Base-by-base conservation (phyloP, 306 rosid genomes). In the Parietaria judaica region DNA sequence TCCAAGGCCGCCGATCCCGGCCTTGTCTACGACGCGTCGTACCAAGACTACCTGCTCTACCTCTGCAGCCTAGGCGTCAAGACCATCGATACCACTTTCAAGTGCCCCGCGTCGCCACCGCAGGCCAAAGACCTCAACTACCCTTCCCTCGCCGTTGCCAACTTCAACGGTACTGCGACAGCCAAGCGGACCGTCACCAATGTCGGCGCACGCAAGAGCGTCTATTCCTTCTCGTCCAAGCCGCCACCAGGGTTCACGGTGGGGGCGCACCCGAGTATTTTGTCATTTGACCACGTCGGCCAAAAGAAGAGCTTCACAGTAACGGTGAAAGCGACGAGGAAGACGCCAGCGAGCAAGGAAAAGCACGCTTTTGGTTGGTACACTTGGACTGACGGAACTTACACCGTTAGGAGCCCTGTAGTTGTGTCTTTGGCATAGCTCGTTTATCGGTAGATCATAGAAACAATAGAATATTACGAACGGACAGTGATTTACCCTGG, bases 21-120 rank as follows among this genome's bases (percentile, higher is more conserved):
- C 38, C 94, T 92, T 3, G 82, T 92, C 6, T 92, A 88, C n/a
- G 82, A 88, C 67, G 79, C 96, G 38, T 80, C 92, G 12, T 84
- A 86, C 77, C 70, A 4, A 5, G 95, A 92, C 72, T 88, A 92
- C 65, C 70, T 92, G 75, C 74, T 71, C 34, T 79, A 92, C 75
- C 58, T 76, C 0, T 88, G 95, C 66, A 68, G 67, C 66, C 53
- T 66, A 36, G 84, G 79, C 6, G 56, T 83, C 57, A 72, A 65
- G 36, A 23, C 36, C 3, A 35, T 81, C 4, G 77, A 70, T 23
- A 58, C 66, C 2, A 41, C 74, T 36, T 75, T 67, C 67, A 65
- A 44, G 11, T 91, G 96, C 72, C 95, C 95, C 11, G 60, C 43
- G 8, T 37, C 68, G 3, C 53, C 80, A 6, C 65, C 72, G 16